phyloP scores from a whole-genome alignment of 257 asterid genomes.

The Nyctanthes arbortristis region DNA sequence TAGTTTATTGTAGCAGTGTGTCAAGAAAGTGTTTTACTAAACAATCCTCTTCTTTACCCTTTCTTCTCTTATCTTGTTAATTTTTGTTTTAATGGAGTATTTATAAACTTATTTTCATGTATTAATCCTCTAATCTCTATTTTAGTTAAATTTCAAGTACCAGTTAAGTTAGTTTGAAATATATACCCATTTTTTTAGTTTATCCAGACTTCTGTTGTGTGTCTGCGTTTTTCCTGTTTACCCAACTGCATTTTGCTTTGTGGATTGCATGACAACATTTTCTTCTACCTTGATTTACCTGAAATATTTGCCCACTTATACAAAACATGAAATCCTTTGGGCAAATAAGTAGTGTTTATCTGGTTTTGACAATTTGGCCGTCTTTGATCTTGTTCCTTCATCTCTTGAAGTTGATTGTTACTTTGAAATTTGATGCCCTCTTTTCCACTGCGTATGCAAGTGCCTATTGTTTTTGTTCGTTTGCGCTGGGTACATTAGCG shows the following conservation, averaged over 20 bases:
- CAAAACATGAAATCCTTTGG: neutral
- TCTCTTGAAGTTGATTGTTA: neutral
- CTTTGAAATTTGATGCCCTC: neutral
- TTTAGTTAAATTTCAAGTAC: neutral
- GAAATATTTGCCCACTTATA: neutral
- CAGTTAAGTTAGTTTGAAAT: neutral
- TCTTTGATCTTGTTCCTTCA: neutral
- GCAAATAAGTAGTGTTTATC: neutral
- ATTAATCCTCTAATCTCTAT: neutral
- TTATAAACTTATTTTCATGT: neutral
- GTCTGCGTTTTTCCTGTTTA: neutral
- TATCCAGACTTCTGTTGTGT: neutral
- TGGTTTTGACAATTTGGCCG: neutral
- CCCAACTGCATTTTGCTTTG: neutral
- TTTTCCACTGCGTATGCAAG: neutral
- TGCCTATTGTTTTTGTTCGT: neutral
- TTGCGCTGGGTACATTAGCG: neutral
- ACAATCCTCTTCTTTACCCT: neutral
- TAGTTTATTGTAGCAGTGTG: neutral
- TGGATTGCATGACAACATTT: neutral
- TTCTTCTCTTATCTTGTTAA: neutral
- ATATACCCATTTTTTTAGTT: constrained; percentile 11
- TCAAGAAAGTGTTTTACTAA: neutral
- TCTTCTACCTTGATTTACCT: neutral
- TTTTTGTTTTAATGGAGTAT: neutral